Evolutionary conservation across 2,329 filamentous ascomycete species (phyloP).

Genomic region (Ascochyta koolunga): DNA sequence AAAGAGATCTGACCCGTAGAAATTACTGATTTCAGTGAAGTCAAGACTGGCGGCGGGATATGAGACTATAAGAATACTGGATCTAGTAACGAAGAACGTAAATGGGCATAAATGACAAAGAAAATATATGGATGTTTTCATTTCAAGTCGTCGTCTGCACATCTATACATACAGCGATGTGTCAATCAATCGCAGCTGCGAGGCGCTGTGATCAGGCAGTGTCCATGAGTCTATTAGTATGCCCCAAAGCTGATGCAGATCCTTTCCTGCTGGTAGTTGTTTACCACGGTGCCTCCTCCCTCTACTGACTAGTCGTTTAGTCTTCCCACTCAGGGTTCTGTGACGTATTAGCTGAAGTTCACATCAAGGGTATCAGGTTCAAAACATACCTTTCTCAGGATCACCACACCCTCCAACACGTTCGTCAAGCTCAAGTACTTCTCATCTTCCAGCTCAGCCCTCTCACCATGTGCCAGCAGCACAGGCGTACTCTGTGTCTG

Average conservation of each 20-base stretch:
- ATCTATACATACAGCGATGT: conserved; percentile 39
- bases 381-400: conserved; percentile 85
- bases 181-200: conserved; percentile 7
- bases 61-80: no score
- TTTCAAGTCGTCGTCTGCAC: conserved; percentile 31
- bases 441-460: conserved; percentile 96
- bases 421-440: conserved; percentile 92
- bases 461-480: conserved; percentile 88
- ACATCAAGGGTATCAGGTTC: background rate
- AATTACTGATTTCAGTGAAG: no score
- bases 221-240: conserved; percentile 39
- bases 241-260: conserved; percentile 27
- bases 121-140: conserved; percentile 30
- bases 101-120: background rate
- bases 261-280: conserved; percentile 14
- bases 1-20: background rate
- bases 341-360: conserved; percentile 17
- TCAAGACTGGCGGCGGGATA: no score
- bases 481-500: conserved; percentile 99
- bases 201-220: conserved; percentile 9
- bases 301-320: conserved; percentile 23
- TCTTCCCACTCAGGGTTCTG: conserved; percentile 57
- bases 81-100: background rate
- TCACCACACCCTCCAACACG: conserved; percentile 92
- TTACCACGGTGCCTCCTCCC: conserved; percentile 6